Evolutionary conservation across 495 filamentous ascomycete genomes (phyloP), one percentile per base, ranked within the genome.

Genomic region (Oleoguttula mirabilis): DNA sequence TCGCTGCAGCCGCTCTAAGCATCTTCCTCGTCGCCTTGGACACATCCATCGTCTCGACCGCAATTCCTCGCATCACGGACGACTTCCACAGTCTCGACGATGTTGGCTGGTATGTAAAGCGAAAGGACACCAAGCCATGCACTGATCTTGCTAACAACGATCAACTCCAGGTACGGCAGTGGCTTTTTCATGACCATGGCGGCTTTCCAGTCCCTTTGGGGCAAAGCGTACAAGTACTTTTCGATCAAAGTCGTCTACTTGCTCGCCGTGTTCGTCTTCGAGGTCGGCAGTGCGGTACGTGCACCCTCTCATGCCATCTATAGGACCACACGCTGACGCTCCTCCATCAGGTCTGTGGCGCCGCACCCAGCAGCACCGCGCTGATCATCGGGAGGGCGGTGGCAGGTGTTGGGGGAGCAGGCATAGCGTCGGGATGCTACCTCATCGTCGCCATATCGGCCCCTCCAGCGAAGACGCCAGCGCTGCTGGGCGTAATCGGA

Each of bases 81-180:
- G 51, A 47, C 14, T 62, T 64, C 52, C 36, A 64, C 43, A 45
- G 41, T 24, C 45, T 64, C 12, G 53, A 54, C 16, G 61, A 64
- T 51, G 54, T 64, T 11, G 61, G 60, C 20, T 64, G 61, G 61
- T 64, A 64, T 39, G n/a, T n/a, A n/a, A n/a, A n/a, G n/a, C n/a
- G n/a, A n/a, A n/a, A n/a, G n/a, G n/a, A n/a, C n/a, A n/a, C n/a
- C n/a, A n/a, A n/a, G n/a, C n/a, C n/a, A n/a, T n/a, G n/a, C n/a
- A n/a, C n/a, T n/a, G n/a, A n/a, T n/a, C n/a, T n/a, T n/a, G n/a
- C n/a, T n/a, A n/a, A n/a, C n/a, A n/a, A n/a, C n/a, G n/a, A n/a
- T n/a, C n/a, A n/a, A n/a, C n/a, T n/a, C n/a, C n/a, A n/a, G n/a
- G n/a, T n/a, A n/a, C n/a, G 58, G 60, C 10, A 54, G 48, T 6